Percentiles rank a stretch among this genome's conserved stretches.
Evolutionary conservation across 2,329 filamentous ascomycete genomes (phyloP).

Genomic region (Aspergillus calidoustus): DNA sequence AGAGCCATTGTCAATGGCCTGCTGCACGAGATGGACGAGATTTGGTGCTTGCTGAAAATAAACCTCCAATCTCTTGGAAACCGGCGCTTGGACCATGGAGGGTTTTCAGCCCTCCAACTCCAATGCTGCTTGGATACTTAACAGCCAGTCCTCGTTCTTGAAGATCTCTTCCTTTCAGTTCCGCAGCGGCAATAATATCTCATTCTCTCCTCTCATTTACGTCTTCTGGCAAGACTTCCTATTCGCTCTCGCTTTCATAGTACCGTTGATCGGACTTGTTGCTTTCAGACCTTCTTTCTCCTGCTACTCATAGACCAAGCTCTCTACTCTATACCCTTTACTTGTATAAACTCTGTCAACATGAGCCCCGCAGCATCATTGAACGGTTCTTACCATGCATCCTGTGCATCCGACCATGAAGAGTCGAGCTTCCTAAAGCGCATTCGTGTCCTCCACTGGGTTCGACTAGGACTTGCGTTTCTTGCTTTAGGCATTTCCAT

Average conservation of each 20-base stretch:
- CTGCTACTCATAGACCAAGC: slow-evolving; percentile 21
- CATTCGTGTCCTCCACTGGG: slow-evolving; percentile 38
- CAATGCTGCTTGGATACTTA: slow-evolving; percentile 8
- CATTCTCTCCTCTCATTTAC: slow-evolving; percentile 3
- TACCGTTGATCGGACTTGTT: slow-evolving; percentile 8
- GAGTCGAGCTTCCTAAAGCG: slow-evolving; percentile 43
- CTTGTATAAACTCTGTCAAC: background rate
- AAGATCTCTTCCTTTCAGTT: background rate
- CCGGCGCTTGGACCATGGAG: background rate
- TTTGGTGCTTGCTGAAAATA: slow-evolving; percentile 11
- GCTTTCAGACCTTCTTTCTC: slow-evolving; percentile 6
- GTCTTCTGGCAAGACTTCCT: slow-evolving; percentile 21
- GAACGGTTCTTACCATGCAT: slow-evolving; percentile 35
- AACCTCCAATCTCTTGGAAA: slow-evolving; percentile 14
- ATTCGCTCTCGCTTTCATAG: slow-evolving; percentile 3
- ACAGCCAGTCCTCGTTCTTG: background rate
- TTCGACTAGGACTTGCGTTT: slow-evolving; percentile 39
- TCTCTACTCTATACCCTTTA: background rate
- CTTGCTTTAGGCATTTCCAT: slow-evolving; percentile 36
- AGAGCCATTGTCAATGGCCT: slow-evolving; percentile 14
- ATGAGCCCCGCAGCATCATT: slow-evolving; percentile 15
- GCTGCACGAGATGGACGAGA: slow-evolving; percentile 12
- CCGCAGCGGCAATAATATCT: slow-evolving; percentile 1
- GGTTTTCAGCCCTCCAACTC: background rate
- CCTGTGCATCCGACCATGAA: slow-evolving; percentile 40